phyloP scores from a whole-genome alignment of 495 filamentous ascomycete species.

The Aspergillus olivimuriae region DNA sequence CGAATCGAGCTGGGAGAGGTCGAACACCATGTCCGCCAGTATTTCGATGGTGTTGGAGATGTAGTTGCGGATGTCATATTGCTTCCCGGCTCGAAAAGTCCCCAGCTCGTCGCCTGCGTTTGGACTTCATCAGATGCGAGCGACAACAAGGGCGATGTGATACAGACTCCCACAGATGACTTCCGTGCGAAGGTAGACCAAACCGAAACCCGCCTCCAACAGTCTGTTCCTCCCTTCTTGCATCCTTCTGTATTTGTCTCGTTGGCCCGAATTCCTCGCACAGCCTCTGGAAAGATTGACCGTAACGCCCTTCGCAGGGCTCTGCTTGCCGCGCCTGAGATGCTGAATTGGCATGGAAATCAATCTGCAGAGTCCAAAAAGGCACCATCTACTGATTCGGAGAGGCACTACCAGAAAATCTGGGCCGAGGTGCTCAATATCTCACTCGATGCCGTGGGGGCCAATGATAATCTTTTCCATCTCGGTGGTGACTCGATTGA shows the following conservation, averaged over 20 bases:
- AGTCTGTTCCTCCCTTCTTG: no score
- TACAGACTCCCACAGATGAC: no score
- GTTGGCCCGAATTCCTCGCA: no score
- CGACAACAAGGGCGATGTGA: no score
- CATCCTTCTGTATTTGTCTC: no score
- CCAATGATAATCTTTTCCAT: neutral
- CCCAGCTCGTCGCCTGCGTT: neutral
- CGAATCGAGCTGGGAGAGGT: neutral
- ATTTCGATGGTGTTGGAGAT: neutral
- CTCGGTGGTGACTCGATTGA: neutral
- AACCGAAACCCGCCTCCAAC: no score
- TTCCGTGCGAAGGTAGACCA: no score
- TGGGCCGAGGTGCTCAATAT: neutral
- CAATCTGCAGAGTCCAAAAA: neutral
- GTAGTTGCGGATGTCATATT: neutral
- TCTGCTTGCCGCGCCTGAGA: no score
- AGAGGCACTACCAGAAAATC: neutral
- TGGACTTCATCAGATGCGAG: no score
- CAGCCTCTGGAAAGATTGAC: no score
- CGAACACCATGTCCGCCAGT: neutral
- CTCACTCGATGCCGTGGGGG: neutral
- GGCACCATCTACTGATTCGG: neutral
- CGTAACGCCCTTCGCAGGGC: no score
- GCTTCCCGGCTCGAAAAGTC: neutral
- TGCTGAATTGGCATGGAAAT: neutral